phyloP scores from a whole-genome alignment of 345 rosid genomes.

The Leavenworthia alabamica region DNA sequence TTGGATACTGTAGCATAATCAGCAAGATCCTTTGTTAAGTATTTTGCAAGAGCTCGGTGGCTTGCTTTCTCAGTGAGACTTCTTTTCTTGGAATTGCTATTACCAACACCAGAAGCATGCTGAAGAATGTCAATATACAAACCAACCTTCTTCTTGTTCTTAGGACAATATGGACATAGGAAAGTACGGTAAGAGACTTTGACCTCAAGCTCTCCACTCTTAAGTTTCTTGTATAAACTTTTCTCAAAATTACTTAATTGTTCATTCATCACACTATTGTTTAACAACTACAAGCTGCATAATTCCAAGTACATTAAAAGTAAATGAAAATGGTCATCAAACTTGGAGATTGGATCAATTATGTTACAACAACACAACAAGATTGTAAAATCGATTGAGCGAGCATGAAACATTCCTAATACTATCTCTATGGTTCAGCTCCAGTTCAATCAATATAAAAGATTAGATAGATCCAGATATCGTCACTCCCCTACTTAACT shows the following conservation, averaged over 20 bases:
- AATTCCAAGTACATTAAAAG: conserved; percentile 6
- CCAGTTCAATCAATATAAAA: not conserved
- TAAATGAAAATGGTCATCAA: not conserved
- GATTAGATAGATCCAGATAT: not conserved
- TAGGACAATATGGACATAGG: conserved; percentile 74
- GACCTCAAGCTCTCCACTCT: conserved; percentile 58
- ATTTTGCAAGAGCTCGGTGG: conserved; percentile 77
- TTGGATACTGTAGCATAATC: conserved; percentile 17
- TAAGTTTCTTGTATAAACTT: conserved; percentile 54
- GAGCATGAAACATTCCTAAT: not conserved
- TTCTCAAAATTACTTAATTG: conserved; percentile 42
- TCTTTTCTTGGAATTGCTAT: conserved; percentile 65
- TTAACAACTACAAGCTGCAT: not conserved
- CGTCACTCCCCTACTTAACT: not conserved
- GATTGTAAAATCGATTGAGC: not conserved
- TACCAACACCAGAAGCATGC: conserved; percentile 95
- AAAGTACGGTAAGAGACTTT: conserved; percentile 50
- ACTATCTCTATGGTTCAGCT: not conserved
- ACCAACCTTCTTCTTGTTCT: conserved; percentile 61
- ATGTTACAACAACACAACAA: not conserved
- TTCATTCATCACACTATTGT: not conserved
- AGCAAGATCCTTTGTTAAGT: conserved; percentile 51
- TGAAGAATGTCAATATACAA: conserved; percentile 69
- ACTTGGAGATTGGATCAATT: not conserved
- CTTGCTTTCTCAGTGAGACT: conserved; percentile 63